These are phyloP conservation scores for Populus hybrid DNA, from an alignment of 441 rosid species.

Conservation along the genomic window DNA sequence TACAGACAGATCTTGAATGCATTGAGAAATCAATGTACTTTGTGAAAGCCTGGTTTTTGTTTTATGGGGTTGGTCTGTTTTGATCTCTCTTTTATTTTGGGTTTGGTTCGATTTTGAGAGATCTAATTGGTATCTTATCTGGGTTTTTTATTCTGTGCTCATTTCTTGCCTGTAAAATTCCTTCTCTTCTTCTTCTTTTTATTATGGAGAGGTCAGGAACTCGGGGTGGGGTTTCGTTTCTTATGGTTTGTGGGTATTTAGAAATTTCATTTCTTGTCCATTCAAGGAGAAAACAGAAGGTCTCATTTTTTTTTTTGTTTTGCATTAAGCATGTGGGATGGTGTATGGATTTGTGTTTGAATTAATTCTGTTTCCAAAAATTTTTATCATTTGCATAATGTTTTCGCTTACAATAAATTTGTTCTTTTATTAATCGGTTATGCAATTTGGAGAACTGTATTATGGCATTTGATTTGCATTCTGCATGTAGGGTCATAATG, in stretches of 20 bases:
- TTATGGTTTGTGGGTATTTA: neutral
- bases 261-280: neutral
- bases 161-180: neutral
- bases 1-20: neutral
- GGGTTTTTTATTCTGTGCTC: neutral
- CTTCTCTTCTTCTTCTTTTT: too few species aligned
- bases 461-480: neutral
- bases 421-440: neutral
- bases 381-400: neutral
- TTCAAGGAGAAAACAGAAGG: neutral
- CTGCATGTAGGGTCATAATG: neutral
- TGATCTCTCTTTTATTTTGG: neutral
- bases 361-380: neutral
- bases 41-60: neutral
- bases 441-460: neutral
- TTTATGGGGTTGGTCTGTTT: neutral
- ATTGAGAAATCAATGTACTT: neutral
- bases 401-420: neutral
- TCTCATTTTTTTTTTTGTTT: neutral
- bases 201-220: neutral
- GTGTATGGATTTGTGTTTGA: neutral
- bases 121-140: conserved; percentile 6
- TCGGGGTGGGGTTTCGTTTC: neutral
- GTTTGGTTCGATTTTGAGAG: conserved; percentile 5
- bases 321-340: neutral